Base-by-base conservation (phyloP, 2,329 filamentous ascomycete genomes). In the Clonostachys sp. region DNA sequence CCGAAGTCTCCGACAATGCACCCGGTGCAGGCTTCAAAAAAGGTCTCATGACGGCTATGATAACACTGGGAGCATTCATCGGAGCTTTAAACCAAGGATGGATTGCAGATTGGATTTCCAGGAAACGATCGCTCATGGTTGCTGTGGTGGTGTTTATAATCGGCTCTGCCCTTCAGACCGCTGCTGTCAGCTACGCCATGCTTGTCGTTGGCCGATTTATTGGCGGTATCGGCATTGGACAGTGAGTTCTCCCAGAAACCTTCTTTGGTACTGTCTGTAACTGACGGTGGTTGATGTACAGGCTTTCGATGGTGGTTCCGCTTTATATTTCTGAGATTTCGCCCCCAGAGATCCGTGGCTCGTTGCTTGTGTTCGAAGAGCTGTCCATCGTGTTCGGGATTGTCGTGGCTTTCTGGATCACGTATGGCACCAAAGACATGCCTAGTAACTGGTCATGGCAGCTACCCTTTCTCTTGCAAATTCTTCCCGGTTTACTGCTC, bases 311-410 rank as follows among this genome's bases (percentile, higher is more conserved):
- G 61, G 57, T 65, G 44, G 61, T 71, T 48, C 74, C 67, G 16
- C 67, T 71, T 46, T 68, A 69, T 52, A 78, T 72, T 60, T 69
- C 70, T 33, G 73, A 76, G 53, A 65, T 76, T 2, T 70, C 74
- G 0, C 70, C 72, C 5, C 69, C 75, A 5, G 68, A 69, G n/a
- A 65, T 75, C 16, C 71, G 74, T 10, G 73, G 74, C 5, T 67
- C 70, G 0, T 62, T 77, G 4, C 70, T 77, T 0, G 72, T 71
- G 0, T 57, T 71, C 1, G 71, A 76, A 50, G 63, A 68, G 46
- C 51, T 63, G 17, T 63, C 62, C 38, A 72, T 73, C 43, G 70
- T 66, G 0, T 54, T 71, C 5, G 71, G 71, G 0, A 72, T 73
- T 44, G 57, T 73, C 6, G 50, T 73, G 14, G 63, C 61, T 35